Evolutionary conservation across 129 eudicot species (phyloP).

Genomic region (Cynara cardunculus): DNA sequence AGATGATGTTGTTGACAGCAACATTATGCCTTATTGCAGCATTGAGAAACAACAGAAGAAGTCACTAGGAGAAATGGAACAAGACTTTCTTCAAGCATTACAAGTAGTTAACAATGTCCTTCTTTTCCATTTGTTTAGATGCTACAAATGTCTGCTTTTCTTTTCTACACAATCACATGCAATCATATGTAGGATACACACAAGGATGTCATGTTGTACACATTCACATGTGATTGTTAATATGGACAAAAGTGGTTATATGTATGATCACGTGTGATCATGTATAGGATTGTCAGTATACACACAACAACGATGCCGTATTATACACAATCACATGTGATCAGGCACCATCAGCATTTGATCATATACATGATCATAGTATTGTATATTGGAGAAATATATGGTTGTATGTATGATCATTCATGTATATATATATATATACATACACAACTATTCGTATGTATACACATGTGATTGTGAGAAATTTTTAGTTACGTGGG

Average conservation of each 20-base stretch:
- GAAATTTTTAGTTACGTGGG: too few relatives aligned
- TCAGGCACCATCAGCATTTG: neutral
- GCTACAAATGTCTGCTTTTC: neutral
- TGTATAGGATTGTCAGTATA: neutral
- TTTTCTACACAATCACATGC: neutral
- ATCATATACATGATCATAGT: neutral
- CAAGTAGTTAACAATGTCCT: constrained; percentile 46
- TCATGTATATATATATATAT: too few relatives aligned
- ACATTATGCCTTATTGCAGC: constrained; percentile 81
- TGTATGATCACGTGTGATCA: neutral
- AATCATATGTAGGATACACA: neutral
- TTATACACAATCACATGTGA: neutral
- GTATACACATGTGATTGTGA: too few relatives aligned
- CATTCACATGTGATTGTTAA: neutral
- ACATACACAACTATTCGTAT: too few relatives aligned
- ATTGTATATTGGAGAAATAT: too few relatives aligned
- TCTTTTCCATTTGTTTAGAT: neutral
- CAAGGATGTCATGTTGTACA: neutral
- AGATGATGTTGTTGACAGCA: constrained; percentile 77
- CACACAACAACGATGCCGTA: neutral
- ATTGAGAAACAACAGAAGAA: constrained; percentile 69
- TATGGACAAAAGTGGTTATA: neutral
- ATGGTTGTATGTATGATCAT: neutral
- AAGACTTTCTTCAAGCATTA: constrained; percentile 94
- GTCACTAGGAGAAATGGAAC: constrained; percentile 94